Base-by-base conservation (phyloP, 768 basidiomycete genomes). In the Boletus rubescentipes region DNA sequence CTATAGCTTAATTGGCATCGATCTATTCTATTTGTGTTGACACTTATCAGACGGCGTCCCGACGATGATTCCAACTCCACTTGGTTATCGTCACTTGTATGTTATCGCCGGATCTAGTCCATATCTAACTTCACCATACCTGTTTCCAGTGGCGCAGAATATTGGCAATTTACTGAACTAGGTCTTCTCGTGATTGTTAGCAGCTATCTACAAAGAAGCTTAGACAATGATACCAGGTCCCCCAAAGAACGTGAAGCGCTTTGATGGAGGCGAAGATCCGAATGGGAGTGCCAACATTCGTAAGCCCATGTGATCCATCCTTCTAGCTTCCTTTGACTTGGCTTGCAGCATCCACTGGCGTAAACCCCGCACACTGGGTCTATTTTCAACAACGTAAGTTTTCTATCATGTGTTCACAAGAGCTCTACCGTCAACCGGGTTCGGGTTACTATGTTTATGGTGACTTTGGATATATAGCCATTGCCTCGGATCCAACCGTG, bases 71-170 rank as follows among this genome's bases (percentile, higher is more conserved):
- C 76, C 76, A 29, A 67, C 72, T 47, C 57, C 29, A 31, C 64
- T 79, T 14, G 81, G 79, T 16, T 82, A 83, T 60, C 71, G 62
- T 38, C 81, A 81, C 51, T 79, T 72, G 66, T 79, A 60, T 49
- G 62, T 44, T 14, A 30, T 20, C 30, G 4, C 32, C 41, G n/a
- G 29, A 46, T 45, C 42, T 53, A 44, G 37, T 29, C 62, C 41
- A 18, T 64, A 60, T 61, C 65, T 50, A 44, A 43, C 32, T 20
- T 40, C 37, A 38, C 12, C n/a, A 16, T 26, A 35, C 38, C 9
- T 46, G 32, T 29, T 48, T 31, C 12, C 18, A 75, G 75, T 26
- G 72, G 62, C 20, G 61, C 61, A 9, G 75, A 75, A 51, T 83
- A 77, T 58, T 82, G 81, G 82, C 72, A 82, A 43, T 77, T 74